phyloP scores from a whole-genome alignment of 768 basidiomycete genomes.

The Tricholoma furcatifolium region DNA sequence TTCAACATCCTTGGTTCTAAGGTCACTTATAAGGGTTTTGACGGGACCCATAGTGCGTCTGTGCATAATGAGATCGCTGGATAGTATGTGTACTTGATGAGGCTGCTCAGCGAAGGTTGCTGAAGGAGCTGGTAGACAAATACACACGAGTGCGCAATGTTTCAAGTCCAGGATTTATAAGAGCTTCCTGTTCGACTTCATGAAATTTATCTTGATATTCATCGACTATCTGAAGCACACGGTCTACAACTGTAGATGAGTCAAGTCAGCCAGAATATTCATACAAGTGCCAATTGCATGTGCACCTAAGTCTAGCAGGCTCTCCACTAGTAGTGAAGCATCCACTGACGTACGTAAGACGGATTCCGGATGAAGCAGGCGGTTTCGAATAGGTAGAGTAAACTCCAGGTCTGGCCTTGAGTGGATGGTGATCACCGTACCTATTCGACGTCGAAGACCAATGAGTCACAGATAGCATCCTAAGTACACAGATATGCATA shows the following conservation, averaged over 20 bases:
- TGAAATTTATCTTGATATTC: constrained; percentile 63
- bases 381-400: constrained; percentile 55
- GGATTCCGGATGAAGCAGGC: constrained; percentile 58
- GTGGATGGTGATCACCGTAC: constrained; percentile 64
- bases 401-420: constrained; percentile 44
- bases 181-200: constrained; percentile 54
- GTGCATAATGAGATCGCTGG: constrained; percentile 68
- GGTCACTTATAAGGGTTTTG: constrained; percentile 60
- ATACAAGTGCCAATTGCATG: constrained; percentile 6
- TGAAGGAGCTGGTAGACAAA: neutral
- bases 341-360: constrained; percentile 60
- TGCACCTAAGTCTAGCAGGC: constrained; percentile 42
- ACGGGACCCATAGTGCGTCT: constrained; percentile 72
- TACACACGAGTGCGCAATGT: constrained; percentile 56
- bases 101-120: neutral
- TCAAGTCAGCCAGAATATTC: neutral
- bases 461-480: neutral
- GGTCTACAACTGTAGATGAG: constrained; percentile 52
- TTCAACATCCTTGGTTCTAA: constrained; percentile 65
- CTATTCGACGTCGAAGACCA: constrained; percentile 24
- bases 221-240: constrained; percentile 62
- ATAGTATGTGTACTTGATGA: constrained; percentile 65
- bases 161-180: constrained; percentile 57
- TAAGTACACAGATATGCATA: constrained; percentile 17
- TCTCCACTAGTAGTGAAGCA: constrained; percentile 54